phyloP scores from a whole-genome alignment of 192 early-diverging fungal genomes.

The Mortierella alpina region DNA sequence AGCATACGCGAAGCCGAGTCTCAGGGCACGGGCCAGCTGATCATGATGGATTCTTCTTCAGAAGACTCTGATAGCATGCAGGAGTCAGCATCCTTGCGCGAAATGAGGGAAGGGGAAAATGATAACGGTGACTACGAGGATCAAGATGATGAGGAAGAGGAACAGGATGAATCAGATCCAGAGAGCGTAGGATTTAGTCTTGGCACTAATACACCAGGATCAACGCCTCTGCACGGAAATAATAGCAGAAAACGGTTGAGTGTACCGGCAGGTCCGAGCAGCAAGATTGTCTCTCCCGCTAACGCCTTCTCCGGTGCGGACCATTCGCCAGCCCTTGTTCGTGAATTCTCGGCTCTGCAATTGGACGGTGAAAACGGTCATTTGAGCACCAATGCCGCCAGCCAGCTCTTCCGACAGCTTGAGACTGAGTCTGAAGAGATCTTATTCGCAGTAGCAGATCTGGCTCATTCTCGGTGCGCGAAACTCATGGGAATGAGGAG shows the following conservation, averaged over 20 bases:
- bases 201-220: slow-evolving; percentile 37
- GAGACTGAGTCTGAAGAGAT: slow-evolving; percentile 78
- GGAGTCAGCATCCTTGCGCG: slow-evolving; percentile 27
- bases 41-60: slow-evolving; percentile 31
- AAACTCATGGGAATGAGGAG: slow-evolving; percentile 87
- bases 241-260: slow-evolving; percentile 10
- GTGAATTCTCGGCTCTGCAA: slow-evolving; percentile 22
- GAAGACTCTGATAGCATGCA: slow-evolving; percentile 36
- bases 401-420: slow-evolving; percentile 61
- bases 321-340: slow-evolving; percentile 12
- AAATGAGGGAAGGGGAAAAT: slow-evolving; percentile 22
- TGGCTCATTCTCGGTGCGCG: slow-evolving; percentile 87
- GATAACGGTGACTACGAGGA: slow-evolving; percentile 17
- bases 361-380: slow-evolving; percentile 31
- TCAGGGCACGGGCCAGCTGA: slow-evolving; percentile 39
- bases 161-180: slow-evolving; percentile 25
- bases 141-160: slow-evolving; percentile 1
- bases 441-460: slow-evolving; percentile 83
- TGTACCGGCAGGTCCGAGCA: neutral
- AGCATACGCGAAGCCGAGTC: slow-evolving; percentile 73
- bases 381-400: slow-evolving; percentile 12
- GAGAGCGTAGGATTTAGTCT: slow-evolving; percentile 45
- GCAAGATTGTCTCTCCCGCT: slow-evolving; percentile 7
- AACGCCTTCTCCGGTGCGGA: slow-evolving; percentile 10
- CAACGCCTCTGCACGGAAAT: slow-evolving; percentile 21